These are phyloP conservation scores for Macrophomina pseudophaseolina DNA, from an alignment of 2,329 filamentous ascomycete genomes.

Conservation along the genomic window DNA sequence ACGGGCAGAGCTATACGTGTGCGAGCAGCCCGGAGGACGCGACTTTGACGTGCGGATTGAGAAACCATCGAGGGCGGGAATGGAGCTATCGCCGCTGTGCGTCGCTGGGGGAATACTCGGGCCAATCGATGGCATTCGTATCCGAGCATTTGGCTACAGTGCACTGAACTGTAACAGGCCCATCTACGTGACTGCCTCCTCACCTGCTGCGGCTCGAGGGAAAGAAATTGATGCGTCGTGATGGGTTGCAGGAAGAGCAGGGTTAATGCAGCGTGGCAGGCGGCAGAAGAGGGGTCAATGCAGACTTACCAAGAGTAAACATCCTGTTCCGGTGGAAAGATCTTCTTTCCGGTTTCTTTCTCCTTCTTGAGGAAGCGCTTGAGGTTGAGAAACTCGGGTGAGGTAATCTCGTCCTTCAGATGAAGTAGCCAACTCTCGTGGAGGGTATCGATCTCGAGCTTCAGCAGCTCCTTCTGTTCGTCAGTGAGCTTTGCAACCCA, in stretches of 20 bases:
- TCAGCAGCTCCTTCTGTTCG: conserved; percentile 82
- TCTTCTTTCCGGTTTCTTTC: conserved; percentile 71
- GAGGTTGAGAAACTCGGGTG: conserved; percentile 79
- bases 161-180: too few relatives aligned
- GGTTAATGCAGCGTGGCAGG: background rate
- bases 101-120: too few relatives aligned
- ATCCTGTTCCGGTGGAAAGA: conserved; percentile 87
- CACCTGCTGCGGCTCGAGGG: background rate
- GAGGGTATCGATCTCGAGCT: conserved; percentile 89
- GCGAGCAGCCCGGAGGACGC: too few relatives aligned
- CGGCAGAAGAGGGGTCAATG: background rate
- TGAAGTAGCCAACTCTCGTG: conserved; percentile 89
- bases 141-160: too few relatives aligned
- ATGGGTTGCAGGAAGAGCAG: background rate
- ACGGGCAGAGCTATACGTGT: background rate
- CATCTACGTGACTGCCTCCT: too few relatives aligned
- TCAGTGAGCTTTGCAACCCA: conserved; percentile 81
- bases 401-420: conserved; percentile 83
- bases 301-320: conserved; percentile 85
- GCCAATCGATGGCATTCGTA: background rate
- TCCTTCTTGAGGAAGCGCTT: conserved; percentile 88
- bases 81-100: too few relatives aligned
- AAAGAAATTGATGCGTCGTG: background rate
- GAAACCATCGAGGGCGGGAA: too few relatives aligned
- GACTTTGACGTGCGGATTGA: too few relatives aligned